A percentile compares a stretch with the other conserved stretches of the same genome.
Evolutionary conservation across 768 basidiomycete species (phyloP).

Genomic region (Tricholoma saponaceum): DNA sequence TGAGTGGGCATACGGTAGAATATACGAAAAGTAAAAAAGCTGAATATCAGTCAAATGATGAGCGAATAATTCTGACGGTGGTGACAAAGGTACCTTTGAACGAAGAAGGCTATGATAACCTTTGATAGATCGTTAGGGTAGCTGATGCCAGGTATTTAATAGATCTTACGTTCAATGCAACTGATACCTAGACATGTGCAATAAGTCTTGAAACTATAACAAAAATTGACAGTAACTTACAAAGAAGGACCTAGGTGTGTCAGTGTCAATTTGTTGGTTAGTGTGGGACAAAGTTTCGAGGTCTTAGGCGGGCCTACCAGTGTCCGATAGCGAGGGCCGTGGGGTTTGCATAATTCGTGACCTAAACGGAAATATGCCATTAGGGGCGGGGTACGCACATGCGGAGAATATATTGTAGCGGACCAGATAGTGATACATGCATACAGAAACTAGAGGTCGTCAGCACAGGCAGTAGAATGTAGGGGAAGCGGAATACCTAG

Average conservation of each 20-base stretch:
- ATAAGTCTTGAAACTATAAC: background rate
- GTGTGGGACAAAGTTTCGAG: too few species aligned
- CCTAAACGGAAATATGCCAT: constrained; percentile 14
- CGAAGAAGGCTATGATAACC: constrained; percentile 26
- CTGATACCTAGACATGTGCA: constrained; percentile 17
- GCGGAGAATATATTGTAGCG: background rate
- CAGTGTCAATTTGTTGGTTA: too few species aligned
- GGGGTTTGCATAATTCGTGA: constrained; percentile 34
- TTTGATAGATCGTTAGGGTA: background rate
- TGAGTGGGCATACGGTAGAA: constrained; percentile 20
- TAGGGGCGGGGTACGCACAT: too few species aligned
- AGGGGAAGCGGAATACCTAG: constrained; percentile 16
- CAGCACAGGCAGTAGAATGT: background rate
- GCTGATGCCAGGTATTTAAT: background rate
- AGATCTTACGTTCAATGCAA: constrained; percentile 20
- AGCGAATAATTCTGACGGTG: background rate
- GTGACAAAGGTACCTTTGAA: constrained; percentile 22
- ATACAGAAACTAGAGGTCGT: constrained; percentile 19
- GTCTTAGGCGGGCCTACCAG: constrained; percentile 23
- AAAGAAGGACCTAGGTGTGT: constrained; percentile 29
- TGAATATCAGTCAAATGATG: constrained; percentile 8
- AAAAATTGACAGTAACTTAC: constrained; percentile 15
- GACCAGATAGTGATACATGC: constrained; percentile 37
- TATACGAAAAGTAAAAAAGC: constrained; percentile 31
- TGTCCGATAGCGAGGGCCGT: constrained; percentile 27